Evolutionary conservation across 176 grass and related monocot species (phyloP).

Genomic region (Zea mays): DNA sequence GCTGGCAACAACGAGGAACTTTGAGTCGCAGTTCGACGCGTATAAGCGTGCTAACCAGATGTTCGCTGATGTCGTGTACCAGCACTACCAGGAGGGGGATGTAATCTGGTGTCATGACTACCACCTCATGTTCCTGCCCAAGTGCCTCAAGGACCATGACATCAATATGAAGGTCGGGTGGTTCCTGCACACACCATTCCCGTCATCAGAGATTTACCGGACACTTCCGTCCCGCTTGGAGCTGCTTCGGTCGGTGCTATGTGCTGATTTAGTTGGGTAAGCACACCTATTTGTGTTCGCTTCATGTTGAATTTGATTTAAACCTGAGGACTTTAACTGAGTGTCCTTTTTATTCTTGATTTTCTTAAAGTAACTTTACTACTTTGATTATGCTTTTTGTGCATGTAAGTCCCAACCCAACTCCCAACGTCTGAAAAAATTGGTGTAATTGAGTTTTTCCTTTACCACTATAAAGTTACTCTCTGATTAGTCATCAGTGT

Average conservation of each 20-base stretch:
- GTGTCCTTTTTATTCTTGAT: constrained; percentile 17
- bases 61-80: constrained; percentile 96
- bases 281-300: constrained; percentile 33
- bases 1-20: constrained; percentile 91
- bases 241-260: constrained; percentile 87
- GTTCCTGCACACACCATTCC: constrained; percentile 99
- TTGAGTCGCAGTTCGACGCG: constrained; percentile 89
- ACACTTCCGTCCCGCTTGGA: constrained; percentile 90
- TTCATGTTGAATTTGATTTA: constrained; percentile 28
- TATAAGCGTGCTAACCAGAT: constrained; percentile 99
- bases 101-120: constrained; percentile 99
- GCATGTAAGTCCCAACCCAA: background rate
- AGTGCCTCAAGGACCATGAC: constrained; percentile 92
- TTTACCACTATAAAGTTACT: constrained; percentile 23
- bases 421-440: background rate
- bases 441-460: constrained; percentile 9
- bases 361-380: constrained; percentile 23
- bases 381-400: constrained; percentile 29
- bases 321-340: background rate
- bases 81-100: constrained; percentile 98
- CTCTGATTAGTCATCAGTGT: constrained; percentile 1
- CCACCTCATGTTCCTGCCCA: constrained; percentile 98
- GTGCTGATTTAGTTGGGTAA: constrained; percentile 98
- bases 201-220: constrained; percentile 93
- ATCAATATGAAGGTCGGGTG: constrained; percentile 98